Evolutionary conservation across 192 early-diverging fungal genomes (phyloP).

Genomic region (Phycomyces nitens): DNA sequence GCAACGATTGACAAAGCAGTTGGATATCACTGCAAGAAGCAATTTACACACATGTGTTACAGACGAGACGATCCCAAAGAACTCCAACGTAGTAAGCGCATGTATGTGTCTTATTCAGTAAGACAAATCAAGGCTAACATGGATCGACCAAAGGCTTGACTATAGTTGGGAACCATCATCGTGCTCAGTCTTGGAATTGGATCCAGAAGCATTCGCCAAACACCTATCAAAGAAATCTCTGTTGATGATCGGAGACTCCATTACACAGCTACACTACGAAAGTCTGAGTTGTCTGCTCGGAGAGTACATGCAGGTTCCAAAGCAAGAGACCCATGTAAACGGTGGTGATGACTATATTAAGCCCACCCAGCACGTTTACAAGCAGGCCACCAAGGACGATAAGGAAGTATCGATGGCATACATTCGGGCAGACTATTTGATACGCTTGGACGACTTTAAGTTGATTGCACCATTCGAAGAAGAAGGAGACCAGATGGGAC

Average conservation of each 20-base stretch:
- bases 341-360: slow-evolving; percentile 16
- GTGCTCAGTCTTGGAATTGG: slow-evolving; percentile 21
- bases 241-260: slow-evolving; percentile 36
- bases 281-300: slow-evolving; percentile 31
- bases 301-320: slow-evolving; percentile 6
- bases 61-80: slow-evolving; percentile 14
- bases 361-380: slow-evolving; percentile 6
- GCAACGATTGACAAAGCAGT: slow-evolving; percentile 7
- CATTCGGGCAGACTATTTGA: slow-evolving; percentile 27
- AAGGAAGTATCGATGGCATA: slow-evolving; percentile 17
- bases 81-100: slow-evolving; percentile 21
- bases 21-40: slow-evolving; percentile 16
- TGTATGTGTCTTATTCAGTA: slow-evolving; percentile 16
- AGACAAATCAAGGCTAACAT: neutral
- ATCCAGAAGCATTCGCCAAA: slow-evolving; percentile 13
- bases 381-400: neutral
- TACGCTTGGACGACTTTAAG: slow-evolving; percentile 29
- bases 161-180: slow-evolving; percentile 26
- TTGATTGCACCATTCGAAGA: slow-evolving; percentile 23
- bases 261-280: slow-evolving; percentile 32
- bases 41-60: slow-evolving; percentile 29
- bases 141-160: slow-evolving; percentile 9
- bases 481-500: slow-evolving; percentile 15
- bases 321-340: slow-evolving; percentile 9
- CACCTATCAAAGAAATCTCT: slow-evolving; percentile 32